These are phyloP conservation scores for Talaromyces rugulosus DNA, from an alignment of 2,329 filamentous ascomycete genomes.

Conservation along the genomic window DNA sequence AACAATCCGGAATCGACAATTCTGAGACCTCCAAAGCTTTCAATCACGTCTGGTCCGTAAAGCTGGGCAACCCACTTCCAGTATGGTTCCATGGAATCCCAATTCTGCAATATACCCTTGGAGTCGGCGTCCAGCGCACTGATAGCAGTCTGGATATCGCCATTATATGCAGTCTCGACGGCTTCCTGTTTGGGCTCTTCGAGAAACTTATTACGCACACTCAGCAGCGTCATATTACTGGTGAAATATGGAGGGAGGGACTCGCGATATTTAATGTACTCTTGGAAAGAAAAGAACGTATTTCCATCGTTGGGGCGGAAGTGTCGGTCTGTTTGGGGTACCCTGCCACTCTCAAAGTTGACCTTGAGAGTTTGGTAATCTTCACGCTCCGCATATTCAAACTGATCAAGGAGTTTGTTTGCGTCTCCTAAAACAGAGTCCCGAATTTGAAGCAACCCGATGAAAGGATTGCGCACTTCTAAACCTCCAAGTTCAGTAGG, in stretches of 20 bases:
- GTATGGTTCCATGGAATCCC: conserved; percentile 28
- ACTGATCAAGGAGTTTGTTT: neutral
- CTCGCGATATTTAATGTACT: neutral
- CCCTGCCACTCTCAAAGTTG: neutral
- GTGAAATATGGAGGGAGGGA: neutral
- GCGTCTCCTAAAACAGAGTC: neutral
- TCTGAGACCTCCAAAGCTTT: conserved; percentile 29
- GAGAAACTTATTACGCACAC: neutral
- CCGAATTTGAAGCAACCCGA: conserved; percentile 33
- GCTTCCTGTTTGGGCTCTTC: neutral
- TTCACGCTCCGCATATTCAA: neutral
- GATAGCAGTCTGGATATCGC: neutral
- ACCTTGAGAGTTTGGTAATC: neutral
- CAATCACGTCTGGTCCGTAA: conserved; percentile 31
- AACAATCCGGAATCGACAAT: conserved; percentile 30
- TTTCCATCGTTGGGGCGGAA: neutral
- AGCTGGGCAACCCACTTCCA: conserved; percentile 35
- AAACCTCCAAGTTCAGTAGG: conserved; percentile 49
- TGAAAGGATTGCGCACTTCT: conserved; percentile 48
- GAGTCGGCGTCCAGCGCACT: neutral
- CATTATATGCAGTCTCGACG: neutral
- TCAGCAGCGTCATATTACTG: neutral
- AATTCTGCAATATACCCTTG: conserved; percentile 4
- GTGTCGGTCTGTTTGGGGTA: neutral
- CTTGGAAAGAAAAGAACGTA: neutral